phyloP scores from a whole-genome alignment of 768 basidiomycete genomes.

The Hygrophorus russula region DNA sequence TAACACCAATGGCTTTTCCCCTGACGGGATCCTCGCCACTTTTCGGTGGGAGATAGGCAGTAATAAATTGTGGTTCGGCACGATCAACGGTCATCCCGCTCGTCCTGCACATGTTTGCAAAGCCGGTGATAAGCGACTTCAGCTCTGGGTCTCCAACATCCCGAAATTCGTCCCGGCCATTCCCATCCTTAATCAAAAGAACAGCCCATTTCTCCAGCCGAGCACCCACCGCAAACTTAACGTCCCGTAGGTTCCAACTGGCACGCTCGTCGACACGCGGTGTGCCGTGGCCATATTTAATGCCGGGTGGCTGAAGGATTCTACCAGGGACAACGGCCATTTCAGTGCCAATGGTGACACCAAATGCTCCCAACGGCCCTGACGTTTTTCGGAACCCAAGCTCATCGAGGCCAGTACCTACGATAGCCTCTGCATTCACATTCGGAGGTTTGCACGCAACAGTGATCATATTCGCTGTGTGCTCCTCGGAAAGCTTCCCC shows the following conservation, averaged over 20 bases:
- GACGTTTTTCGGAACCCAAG: constrained; percentile 44
- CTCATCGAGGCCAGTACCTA: constrained; percentile 45
- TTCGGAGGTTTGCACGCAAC: constrained; percentile 60
- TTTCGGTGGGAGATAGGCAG: constrained; percentile 40
- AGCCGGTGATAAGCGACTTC: constrained; percentile 32
- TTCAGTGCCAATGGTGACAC: constrained; percentile 39
- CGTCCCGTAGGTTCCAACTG: constrained; percentile 64
- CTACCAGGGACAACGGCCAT: constrained; percentile 70
- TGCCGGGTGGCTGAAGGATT: constrained; percentile 46
- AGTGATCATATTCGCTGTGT: constrained; percentile 65
- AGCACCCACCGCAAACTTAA: constrained; percentile 52
- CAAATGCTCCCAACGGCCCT: constrained; percentile 42
- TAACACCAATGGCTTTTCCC: constrained; percentile 30
- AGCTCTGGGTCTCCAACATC: constrained; percentile 46
- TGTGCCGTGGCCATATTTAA: constrained; percentile 44
- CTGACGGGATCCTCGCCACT: constrained; percentile 44
- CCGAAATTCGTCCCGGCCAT: constrained; percentile 45
- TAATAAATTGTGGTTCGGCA: constrained; percentile 24
- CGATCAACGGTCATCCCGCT: constrained; percentile 49
- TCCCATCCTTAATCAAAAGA: constrained; percentile 53
- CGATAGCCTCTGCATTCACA: constrained; percentile 54
- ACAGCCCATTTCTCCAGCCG: constrained; percentile 55
- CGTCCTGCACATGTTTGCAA: constrained; percentile 47
- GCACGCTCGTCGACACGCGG: constrained; percentile 48
- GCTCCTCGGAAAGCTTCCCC: constrained; percentile 56